A percentile compares a stretch with the other conserved stretches of the same genome.
Evolutionary conservation across 2,329 filamentous ascomycete species (phyloP).

Genomic region (Trichoderma cornu-damae): DNA sequence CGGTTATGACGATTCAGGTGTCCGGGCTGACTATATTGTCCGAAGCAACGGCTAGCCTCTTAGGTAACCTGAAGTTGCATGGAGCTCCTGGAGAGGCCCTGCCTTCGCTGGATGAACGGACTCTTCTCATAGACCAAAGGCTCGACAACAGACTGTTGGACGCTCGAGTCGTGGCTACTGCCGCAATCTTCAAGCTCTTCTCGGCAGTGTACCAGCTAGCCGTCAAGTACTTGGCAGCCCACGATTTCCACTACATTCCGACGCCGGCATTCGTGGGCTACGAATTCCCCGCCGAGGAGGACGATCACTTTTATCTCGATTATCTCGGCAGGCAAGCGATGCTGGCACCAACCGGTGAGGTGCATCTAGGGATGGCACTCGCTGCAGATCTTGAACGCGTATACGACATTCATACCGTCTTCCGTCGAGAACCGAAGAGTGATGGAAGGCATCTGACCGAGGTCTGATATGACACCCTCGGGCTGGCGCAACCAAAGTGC

Average conservation of each 20-base stretch:
- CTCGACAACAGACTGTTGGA: neutral
- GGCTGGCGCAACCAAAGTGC: neutral
- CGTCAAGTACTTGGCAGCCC: neutral
- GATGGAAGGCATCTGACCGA: slow-evolving; percentile 2
- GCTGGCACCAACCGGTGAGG: neutral
- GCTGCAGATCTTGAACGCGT: neutral
- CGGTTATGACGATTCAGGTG: neutral
- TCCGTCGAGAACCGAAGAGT: neutral
- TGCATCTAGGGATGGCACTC: neutral
- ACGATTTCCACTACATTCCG: neutral
- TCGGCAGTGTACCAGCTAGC: neutral
- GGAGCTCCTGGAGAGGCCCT: neutral
- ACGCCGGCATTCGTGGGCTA: neutral
- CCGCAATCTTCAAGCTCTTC: slow-evolving; percentile 1
- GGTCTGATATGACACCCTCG: neutral
- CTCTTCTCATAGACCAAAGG: neutral
- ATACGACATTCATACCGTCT: neutral
- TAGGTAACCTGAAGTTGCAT: neutral
- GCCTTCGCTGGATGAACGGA: neutral
- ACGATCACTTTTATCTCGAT: slow-evolving; percentile 3
- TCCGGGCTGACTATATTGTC: neutral
- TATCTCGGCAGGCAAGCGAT: neutral
- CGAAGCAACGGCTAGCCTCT: neutral
- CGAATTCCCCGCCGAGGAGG: neutral
- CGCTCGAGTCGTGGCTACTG: neutral